Conservation (phyloP, 202 grass and related monocot genomes). For the Elaeis oleifera region DNA sequence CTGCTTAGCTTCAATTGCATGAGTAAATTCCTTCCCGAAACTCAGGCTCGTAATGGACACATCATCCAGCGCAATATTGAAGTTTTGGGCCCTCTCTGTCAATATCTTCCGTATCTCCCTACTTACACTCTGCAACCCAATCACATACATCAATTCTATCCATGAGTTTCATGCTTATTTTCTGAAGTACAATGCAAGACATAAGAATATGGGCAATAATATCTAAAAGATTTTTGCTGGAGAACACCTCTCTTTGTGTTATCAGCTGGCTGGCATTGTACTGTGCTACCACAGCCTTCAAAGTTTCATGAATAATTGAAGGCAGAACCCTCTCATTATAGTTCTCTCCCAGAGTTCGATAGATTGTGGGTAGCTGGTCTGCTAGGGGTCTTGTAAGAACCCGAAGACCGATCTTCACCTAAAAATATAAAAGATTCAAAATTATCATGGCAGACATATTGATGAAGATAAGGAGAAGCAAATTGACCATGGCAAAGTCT, state of each 20-base stretch:
- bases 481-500: too few relatives aligned
- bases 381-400: slow-evolving; percentile 73
- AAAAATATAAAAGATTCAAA: slow-evolving; percentile 14
- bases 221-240: too few relatives aligned
- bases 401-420: slow-evolving; percentile 88
- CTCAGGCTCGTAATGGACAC: slow-evolving; percentile 89
- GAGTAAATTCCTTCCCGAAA: slow-evolving; percentile 90
- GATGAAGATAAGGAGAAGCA: too few relatives aligned
- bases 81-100: slow-evolving; percentile 82
- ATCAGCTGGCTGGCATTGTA: slow-evolving; percentile 99
- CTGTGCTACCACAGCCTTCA: slow-evolving; percentile 95
- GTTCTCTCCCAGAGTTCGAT: slow-evolving; percentile 74
- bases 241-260: slow-evolving; percentile 82
- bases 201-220: too few relatives aligned
- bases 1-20: slow-evolving; percentile 92
- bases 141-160: neutral
- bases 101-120: slow-evolving; percentile 96
- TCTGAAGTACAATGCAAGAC: too few relatives aligned
- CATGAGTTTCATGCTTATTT: neutral
- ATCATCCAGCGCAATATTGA: slow-evolving; percentile 87
- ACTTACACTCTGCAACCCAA: slow-evolving; percentile 66
- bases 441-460: neutral
- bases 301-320: slow-evolving; percentile 94
- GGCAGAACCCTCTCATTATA: slow-evolving; percentile 92
- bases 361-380: slow-evolving; percentile 72